phyloP scores from a whole-genome alignment of 257 asterid genomes.

The Solanum medicagineum region DNA sequence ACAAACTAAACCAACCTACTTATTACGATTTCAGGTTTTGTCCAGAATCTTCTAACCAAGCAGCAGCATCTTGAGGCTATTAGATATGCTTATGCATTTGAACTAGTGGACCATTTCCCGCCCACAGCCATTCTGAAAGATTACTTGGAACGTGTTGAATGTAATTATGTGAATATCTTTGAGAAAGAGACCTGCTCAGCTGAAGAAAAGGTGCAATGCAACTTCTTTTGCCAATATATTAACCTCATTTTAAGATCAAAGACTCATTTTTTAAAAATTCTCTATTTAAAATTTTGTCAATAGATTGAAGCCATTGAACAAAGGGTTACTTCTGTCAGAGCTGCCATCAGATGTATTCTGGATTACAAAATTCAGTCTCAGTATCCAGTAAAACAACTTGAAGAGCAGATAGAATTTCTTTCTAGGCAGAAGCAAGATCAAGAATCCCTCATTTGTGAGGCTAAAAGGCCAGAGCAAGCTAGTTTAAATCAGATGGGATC shows the following conservation, averaged over 20 bases:
- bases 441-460: not conserved
- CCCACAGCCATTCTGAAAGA: constrained; percentile 7
- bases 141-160: not conserved
- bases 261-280: not conserved
- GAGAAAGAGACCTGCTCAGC: not conserved
- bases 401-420: not conserved
- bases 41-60: not conserved
- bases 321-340: constrained; percentile 3
- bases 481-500: not conserved
- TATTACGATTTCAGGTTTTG: not conserved
- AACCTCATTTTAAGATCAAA: not conserved
- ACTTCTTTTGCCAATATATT: not conserved
- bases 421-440: not conserved
- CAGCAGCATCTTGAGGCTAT: constrained; percentile 3
- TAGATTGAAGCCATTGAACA: constrained; percentile 4
- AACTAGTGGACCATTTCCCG: constrained; percentile 4
- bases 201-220: constrained; percentile 1
- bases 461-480: not conserved
- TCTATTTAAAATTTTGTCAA: not conserved
- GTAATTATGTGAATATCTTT: not conserved
- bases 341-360: constrained; percentile 8
- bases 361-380: constrained; percentile 9
- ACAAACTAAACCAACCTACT: not conserved
- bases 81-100: constrained; percentile 6
- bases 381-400: not conserved